These are phyloP conservation scores for Protomyces macrosporus DNA, from an alignment of 1,139 yeast genomes.

Conservation along the genomic window DNA sequence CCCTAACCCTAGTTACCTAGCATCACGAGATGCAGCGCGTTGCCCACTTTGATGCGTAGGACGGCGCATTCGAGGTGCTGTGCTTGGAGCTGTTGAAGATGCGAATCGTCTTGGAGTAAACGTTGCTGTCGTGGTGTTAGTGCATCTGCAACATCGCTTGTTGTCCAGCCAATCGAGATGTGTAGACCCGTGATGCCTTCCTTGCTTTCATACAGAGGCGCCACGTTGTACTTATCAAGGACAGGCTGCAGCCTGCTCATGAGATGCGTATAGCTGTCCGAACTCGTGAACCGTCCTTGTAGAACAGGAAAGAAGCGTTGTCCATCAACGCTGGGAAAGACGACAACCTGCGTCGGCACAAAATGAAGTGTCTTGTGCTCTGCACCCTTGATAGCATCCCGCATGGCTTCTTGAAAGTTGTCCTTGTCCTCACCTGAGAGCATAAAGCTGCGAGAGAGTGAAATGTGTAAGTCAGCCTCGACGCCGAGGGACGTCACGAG, in stretches of 20 bases:
- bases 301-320: background rate
- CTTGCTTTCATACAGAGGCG: background rate
- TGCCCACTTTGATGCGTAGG: background rate
- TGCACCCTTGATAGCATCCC: background rate
- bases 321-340: background rate
- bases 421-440: background rate
- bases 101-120: background rate
- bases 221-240: background rate
- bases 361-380: background rate
- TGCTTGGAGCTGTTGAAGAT: background rate
- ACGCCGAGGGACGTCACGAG: background rate
- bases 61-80: background rate
- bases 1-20: background rate
- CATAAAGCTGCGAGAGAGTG: background rate
- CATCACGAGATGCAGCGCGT: background rate
- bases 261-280: background rate
- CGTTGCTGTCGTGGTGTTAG: background rate
- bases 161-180: background rate
- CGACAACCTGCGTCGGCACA: background rate
- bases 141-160: background rate
- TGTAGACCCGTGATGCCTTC: background rate
- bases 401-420: background rate
- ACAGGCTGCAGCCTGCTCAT: background rate
- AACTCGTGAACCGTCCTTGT: background rate
- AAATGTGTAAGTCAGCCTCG: background rate